Evolutionary conservation across 2,329 filamentous ascomycete species (phyloP).

Genomic region (Colletotrichum tofieldiae): DNA sequence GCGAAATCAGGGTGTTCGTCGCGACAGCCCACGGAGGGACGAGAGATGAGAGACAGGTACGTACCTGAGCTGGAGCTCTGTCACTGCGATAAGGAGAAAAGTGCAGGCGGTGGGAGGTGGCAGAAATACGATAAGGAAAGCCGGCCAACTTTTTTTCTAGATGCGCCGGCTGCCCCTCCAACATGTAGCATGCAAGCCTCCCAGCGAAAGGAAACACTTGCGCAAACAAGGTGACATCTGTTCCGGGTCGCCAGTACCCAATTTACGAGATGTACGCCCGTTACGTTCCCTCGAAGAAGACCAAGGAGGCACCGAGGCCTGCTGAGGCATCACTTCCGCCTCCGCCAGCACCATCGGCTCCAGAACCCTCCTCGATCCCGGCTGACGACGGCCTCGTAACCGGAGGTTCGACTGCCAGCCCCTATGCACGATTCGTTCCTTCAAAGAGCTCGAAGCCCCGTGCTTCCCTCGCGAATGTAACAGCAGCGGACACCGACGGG

Average conservation of each 20-base stretch:
- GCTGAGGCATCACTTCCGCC: slow-evolving; percentile 14
- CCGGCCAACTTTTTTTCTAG: slow-evolving; percentile 55
- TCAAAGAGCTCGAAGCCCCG: slow-evolving; percentile 43
- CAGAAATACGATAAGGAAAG: slow-evolving; percentile 57
- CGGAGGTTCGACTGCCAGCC: slow-evolving; percentile 21
- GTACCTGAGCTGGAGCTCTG: neutral
- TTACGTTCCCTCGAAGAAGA: slow-evolving; percentile 57
- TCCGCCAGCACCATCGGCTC: slow-evolving; percentile 21
- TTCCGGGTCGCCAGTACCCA: slow-evolving; percentile 21
- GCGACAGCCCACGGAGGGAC: neutral
- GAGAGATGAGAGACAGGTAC: neutral
- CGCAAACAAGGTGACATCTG: neutral
- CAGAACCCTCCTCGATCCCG: slow-evolving; percentile 38
- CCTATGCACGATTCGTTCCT: slow-evolving; percentile 42
- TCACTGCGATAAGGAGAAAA: slow-evolving; percentile 46
- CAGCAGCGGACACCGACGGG: neutral
- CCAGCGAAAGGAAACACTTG: neutral
- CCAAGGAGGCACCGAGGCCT: slow-evolving; percentile 37
- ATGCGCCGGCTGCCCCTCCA: slow-evolving; percentile 38
- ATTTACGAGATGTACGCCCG: slow-evolving; percentile 45
- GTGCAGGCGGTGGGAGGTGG: slow-evolving; percentile 52
- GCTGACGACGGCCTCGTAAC: slow-evolving; percentile 11
- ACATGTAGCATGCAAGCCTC: neutral
- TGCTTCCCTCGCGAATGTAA: slow-evolving; percentile 5
- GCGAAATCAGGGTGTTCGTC: neutral